Conservation (phyloP, 306 rosid species). For the Psophocarpus tetragonolobus region DNA sequence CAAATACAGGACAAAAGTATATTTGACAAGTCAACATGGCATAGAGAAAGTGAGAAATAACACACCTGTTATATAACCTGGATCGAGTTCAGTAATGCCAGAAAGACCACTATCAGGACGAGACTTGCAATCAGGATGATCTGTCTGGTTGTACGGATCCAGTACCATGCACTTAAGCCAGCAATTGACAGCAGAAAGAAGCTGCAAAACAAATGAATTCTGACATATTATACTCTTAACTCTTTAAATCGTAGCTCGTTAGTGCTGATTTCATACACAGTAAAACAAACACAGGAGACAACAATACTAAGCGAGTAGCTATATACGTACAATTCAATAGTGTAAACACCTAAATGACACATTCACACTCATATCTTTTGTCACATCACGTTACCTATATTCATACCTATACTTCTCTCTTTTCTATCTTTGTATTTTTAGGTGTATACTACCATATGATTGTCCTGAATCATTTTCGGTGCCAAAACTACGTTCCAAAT, state of each 20-base stretch:
- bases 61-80: conserved; percentile 92
- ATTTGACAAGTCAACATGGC: neutral
- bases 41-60: neutral
- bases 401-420: neutral
- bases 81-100: conserved; percentile 96
- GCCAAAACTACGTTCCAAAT: neutral
- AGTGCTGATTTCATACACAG: neutral
- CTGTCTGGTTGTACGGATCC: conserved; percentile 93
- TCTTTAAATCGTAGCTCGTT: neutral
- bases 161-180: conserved; percentile 95
- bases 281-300: neutral
- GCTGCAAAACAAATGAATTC: conserved; percentile 48
- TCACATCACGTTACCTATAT: neutral
- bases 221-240: neutral
- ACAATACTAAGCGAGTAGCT: neutral
- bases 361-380: neutral
- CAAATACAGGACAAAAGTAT: neutral
- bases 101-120: conserved; percentile 99
- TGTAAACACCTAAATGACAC: neutral
- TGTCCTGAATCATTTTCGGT: neutral
- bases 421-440: neutral
- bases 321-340: neutral
- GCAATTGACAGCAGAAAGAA: conserved; percentile 95
- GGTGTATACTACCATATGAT: neutral
- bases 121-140: conserved; percentile 90